Conservation (phyloP, 164 flowering plant genomes). For the Stephania yunnanensis region DNA sequence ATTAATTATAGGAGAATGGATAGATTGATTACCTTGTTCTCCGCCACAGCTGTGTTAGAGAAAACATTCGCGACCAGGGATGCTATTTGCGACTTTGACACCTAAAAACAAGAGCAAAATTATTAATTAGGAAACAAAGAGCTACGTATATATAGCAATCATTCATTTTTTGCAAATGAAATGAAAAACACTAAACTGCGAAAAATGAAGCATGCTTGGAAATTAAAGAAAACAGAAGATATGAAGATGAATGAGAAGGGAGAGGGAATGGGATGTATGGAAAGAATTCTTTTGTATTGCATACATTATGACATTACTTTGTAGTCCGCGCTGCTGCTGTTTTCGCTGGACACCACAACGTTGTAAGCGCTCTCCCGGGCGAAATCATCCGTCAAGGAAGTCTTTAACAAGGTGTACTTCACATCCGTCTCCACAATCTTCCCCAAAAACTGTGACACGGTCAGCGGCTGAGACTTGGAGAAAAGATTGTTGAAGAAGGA, state of each 20-base stretch:
- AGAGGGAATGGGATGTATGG: background rate
- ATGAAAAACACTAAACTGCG: too few relatives aligned
- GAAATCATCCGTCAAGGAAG: slow-evolving; percentile 68
- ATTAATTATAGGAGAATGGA: background rate
- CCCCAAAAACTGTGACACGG: slow-evolving; percentile 52
- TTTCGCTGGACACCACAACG: slow-evolving; percentile 68
- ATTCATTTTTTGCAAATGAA: too few relatives aligned
- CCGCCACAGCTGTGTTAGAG: slow-evolving; percentile 77
- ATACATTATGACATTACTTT: slow-evolving; percentile 96
- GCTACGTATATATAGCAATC: background rate
- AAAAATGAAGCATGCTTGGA: background rate
- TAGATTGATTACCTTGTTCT: slow-evolving; percentile 59
- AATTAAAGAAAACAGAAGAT: background rate
- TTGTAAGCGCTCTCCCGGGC: slow-evolving; percentile 59
- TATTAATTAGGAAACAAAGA: background rate
- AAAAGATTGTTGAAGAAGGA: slow-evolving; percentile 79
- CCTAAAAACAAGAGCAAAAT: slow-evolving; percentile 31
- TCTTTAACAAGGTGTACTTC: slow-evolving; percentile 67
- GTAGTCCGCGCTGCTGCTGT: slow-evolving; percentile 52
- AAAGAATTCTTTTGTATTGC: slow-evolving; percentile 17
- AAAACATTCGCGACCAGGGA: slow-evolving; percentile 72
- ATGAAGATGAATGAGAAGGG: background rate
- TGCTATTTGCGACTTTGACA: slow-evolving; percentile 68
- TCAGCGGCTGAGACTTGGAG: slow-evolving; percentile 49
- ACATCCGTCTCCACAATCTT: slow-evolving; percentile 55